Base-by-base conservation (phyloP, 495 filamentous ascomycete species). In the Clavariopsis aquatica region DNA sequence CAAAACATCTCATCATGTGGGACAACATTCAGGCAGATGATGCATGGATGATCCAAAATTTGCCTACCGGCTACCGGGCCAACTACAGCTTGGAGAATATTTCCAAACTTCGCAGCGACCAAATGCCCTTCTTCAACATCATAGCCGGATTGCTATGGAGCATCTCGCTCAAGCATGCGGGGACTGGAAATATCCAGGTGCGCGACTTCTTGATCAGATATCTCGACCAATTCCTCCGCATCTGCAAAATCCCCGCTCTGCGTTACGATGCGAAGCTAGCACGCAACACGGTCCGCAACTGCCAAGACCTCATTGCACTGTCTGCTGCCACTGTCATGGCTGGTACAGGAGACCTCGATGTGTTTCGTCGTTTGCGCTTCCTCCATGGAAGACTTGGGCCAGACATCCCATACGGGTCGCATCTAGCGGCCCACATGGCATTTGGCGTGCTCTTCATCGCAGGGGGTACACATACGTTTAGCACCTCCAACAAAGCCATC, bases 1-100 rank as follows among this genome's bases (percentile, higher is more conserved):
- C 94, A n/a, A 87, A 87, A 71, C 89, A 96, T 73, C 70, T 99
- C 49, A 97, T 99, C 69, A 85, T 97, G 79, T 99, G 94, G 94
- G 87, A 88, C 62, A 79, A 85, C 52, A 96, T 98, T 57, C 73
- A 82, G 20, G 84, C 90, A 1, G 84, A 77, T 7, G 78, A 84
- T 57, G 76, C 78, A 17, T 99, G 93, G 93, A 84, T 98, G 38
- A 78, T 83, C 51, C 76, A 78, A 29, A 90, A 87, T 57, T 76
- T 98, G 5, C 93, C 92, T 0, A 64, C 72, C n/a, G 78, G 81
- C 23, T 93, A 93, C 72, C 81, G 82, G 41, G 65, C 77, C 0
- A 80, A 82, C 46, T 78, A 80, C 34, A 75, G 75, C 15, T 78
- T 96, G 28, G 78, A 73, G 2, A 75, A 69, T 9, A 79, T 88